These are phyloP conservation scores for Fremontodendron californicum DNA, from an alignment of 345 rosid species.

Conservation along the genomic window DNA sequence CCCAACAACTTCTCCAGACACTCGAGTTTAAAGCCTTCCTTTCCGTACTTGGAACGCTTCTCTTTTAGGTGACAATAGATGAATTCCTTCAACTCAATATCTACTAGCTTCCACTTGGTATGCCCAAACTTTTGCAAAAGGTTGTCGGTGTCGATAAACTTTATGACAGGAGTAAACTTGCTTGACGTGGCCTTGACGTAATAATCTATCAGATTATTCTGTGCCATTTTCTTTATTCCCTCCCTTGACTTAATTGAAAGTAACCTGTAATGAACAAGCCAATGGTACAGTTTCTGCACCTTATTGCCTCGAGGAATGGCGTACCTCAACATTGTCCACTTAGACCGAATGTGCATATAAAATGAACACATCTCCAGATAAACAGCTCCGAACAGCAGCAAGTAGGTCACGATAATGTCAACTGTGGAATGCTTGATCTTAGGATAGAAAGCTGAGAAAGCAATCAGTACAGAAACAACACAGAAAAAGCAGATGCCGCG, in stretches of 20 bases:
- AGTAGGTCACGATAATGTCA: conserved; percentile 18
- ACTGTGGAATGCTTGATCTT: neutral
- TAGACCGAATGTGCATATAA: neutral
- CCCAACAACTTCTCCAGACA: neutral
- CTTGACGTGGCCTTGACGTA: neutral
- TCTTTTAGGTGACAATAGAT: neutral
- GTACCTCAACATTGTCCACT: conserved; percentile 7
- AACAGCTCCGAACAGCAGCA: conserved; percentile 19
- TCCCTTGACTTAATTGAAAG: neutral
- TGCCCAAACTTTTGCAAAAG: neutral
- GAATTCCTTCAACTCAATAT: neutral
- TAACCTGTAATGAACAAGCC: neutral
- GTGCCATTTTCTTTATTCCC: conserved; percentile 19
- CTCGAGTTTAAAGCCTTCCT: neutral
- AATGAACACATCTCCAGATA: conserved; percentile 18
- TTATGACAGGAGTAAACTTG: neutral
- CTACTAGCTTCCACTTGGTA: neutral
- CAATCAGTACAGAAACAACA: conserved; percentile 10
- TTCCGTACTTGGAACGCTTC: neutral
- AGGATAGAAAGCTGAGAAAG: neutral
- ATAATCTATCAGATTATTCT: conserved; percentile 15
- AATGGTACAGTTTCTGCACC: neutral
- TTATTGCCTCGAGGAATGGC: neutral
- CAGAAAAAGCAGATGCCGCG: conserved; percentile 20
- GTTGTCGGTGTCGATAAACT: neutral